A percentile compares a stretch with the other conserved stretches of the same genome.
Conservation (phyloP, 371 early-diverging fungal genomes). For the Saksenaea vasiformis region DNA sequence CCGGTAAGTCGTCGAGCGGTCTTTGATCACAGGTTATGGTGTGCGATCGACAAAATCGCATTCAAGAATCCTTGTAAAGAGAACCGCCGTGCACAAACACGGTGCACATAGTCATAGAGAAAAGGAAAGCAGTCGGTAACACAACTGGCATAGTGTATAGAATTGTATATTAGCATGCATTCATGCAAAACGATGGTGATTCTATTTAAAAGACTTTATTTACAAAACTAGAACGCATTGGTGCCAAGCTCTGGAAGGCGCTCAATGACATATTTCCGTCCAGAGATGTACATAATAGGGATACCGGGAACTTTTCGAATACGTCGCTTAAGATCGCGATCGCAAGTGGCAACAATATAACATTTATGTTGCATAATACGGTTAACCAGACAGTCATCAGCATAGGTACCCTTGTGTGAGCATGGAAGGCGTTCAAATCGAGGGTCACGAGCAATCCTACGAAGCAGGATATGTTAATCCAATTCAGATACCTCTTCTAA, state of each 20-base stretch:
- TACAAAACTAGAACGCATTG: conserved; percentile 30
- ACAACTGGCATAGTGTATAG: no score
- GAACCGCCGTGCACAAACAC: no score
- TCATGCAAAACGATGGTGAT: neutral
- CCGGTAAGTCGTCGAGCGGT: no score
- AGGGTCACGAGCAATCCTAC: conserved; percentile 92
- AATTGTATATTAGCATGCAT: no score
- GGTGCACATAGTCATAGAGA: no score
- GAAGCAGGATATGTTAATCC: conserved; percentile 16
- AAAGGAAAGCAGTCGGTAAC: no score
- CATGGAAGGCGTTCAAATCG: conserved; percentile 96
- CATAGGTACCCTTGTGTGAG: conserved; percentile 99
- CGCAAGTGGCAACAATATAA: conserved; percentile 99
- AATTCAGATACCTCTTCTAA: neutral
- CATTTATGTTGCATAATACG: conserved; percentile 96
- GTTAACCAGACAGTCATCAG: conserved; percentile 99
- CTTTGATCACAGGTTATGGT: no score
- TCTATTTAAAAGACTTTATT: neutral
- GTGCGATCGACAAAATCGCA: no score
- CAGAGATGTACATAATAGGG: conserved; percentile 99
- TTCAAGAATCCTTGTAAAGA: no score
- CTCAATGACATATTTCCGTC: conserved; percentile 94
- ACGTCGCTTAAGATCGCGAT: conserved; percentile 97
- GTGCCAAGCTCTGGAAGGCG: conserved; percentile 86
- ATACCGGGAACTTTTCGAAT: conserved; percentile 98